phyloP scores from a whole-genome alignment of 352 stramenopile species.

The Phytophthora palmivora region DNA sequence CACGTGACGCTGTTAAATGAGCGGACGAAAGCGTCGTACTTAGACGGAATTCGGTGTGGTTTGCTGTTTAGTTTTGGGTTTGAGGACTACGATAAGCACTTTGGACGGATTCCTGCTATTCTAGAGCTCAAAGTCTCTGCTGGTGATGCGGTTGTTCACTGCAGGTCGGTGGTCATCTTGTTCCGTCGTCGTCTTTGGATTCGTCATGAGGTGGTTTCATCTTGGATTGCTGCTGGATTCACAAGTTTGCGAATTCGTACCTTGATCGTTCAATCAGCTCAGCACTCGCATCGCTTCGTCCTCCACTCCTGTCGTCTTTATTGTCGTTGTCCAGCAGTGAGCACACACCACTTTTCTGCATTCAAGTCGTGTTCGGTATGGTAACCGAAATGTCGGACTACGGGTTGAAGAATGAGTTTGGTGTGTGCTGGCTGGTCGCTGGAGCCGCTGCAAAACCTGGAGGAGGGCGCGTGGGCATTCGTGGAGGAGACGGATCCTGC shows the following conservation, averaged over 20 bases:
- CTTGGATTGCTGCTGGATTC: too few relatives aligned
- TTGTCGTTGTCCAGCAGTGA: constrained; percentile 1
- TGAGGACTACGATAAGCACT: neutral
- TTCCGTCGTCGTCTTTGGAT: constrained; percentile 6
- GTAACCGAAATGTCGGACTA: constrained; percentile 29
- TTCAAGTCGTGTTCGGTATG: constrained; percentile 15
- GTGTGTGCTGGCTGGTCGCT: constrained; percentile 37
- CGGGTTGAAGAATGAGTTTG: constrained; percentile 71
- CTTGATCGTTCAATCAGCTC: constrained; percentile 9
- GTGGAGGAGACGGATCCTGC: constrained; percentile 33
- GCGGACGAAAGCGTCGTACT: constrained; percentile 22
- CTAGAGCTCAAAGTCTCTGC: constrained; percentile 22
- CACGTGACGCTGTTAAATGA: constrained; percentile 33
- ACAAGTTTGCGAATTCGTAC: too few relatives aligned
- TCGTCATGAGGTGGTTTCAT: constrained; percentile 3
- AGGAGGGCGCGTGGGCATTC: constrained; percentile 45
- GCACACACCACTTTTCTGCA: constrained; percentile 13
- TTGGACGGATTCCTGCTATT: neutral
- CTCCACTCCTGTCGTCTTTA: constrained; percentile 13
- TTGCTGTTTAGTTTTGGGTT: neutral
- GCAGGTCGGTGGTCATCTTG: constrained; percentile 8
- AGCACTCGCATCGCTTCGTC: constrained; percentile 2
- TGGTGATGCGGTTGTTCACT: too few relatives aligned
- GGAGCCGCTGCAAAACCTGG: constrained; percentile 45
- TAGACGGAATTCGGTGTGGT: constrained; percentile 31